phyloP scores from a whole-genome alignment of 2,329 filamentous ascomycete genomes.

The Trichoderma sp. region DNA sequence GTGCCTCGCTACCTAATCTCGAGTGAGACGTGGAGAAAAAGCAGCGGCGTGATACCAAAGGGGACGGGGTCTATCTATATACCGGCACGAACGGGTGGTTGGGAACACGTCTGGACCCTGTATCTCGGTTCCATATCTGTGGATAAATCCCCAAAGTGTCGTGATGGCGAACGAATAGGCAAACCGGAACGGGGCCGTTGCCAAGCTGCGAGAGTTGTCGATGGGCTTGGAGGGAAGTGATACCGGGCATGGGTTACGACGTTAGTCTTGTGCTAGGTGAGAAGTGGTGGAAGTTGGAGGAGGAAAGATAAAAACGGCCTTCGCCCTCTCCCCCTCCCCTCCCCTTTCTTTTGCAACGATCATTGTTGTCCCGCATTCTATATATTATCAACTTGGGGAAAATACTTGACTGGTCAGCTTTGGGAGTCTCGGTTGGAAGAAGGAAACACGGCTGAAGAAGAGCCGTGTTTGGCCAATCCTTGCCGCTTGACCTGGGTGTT shows the following conservation, averaged over 20 bases:
- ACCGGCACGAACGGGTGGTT: background rate
- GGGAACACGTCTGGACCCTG: background rate
- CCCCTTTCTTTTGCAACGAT: background rate
- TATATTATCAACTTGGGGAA: background rate
- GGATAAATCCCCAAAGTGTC: background rate
- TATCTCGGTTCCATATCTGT: background rate
- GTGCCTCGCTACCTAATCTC: too few relatives aligned
- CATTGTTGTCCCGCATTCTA: background rate
- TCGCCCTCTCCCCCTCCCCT: background rate
- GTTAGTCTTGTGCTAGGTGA: too few relatives aligned
- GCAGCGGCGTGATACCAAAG: background rate
- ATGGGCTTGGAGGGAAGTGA: background rate
- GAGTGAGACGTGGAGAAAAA: background rate
- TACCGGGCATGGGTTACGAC: background rate
- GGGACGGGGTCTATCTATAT: background rate
- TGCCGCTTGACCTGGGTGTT: background rate
- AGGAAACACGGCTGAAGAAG: background rate
- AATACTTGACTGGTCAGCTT: constrained; percentile 3
- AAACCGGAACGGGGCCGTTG: background rate
- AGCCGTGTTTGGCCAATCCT: background rate
- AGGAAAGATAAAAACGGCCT: background rate
- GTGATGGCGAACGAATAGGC: background rate
- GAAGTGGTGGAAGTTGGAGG: too few relatives aligned
- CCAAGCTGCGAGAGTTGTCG: background rate
- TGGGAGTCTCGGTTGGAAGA: constrained; percentile 13